Evolutionary conservation across 371 early-diverging fungal species (phyloP).

Genomic region (Chytridiales sp.): DNA sequence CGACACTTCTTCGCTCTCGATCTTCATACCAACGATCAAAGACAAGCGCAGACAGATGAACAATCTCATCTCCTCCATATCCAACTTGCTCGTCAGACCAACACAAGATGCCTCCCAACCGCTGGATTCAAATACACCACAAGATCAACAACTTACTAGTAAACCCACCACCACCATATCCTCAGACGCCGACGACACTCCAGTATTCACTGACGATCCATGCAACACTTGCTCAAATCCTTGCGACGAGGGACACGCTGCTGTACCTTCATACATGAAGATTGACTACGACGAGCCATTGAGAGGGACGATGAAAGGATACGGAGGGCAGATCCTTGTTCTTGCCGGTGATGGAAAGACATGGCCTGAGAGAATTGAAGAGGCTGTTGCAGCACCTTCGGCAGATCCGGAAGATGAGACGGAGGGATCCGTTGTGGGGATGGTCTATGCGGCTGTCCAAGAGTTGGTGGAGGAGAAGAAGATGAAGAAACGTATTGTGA

Average conservation of each 20-base stretch:
- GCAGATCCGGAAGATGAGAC: neutral
- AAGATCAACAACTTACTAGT: no score
- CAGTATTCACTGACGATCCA: conserved; percentile 7
- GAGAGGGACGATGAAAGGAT: conserved; percentile 68
- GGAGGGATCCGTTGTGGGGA: conserved; percentile 45
- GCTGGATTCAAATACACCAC: no score
- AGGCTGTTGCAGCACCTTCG: no score
- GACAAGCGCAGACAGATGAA: no score
- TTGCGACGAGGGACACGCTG: conserved; percentile 48
- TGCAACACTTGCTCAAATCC: conserved; percentile 34
- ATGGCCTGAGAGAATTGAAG: conserved; percentile 65
- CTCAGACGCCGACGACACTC: neutral
- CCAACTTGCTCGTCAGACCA: no score
- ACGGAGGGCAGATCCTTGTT: conserved; percentile 69
- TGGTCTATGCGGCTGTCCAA: conserved; percentile 6
- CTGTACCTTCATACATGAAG: conserved; percentile 64
- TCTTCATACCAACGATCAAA: no score
- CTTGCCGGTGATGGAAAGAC: conserved; percentile 61
- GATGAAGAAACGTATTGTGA: conserved; percentile 5
- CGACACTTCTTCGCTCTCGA: no score
- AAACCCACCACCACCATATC: neutral
- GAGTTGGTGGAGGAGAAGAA: neutral
- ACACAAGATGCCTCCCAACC: no score
- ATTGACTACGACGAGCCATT: conserved; percentile 58
- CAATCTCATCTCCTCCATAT: no score